A percentile compares a stretch with the other conserved stretches of the same genome.
Evolutionary conservation across 75 land plant species (phyloP).

Genomic region (Cupressus sempervirens): DNA sequence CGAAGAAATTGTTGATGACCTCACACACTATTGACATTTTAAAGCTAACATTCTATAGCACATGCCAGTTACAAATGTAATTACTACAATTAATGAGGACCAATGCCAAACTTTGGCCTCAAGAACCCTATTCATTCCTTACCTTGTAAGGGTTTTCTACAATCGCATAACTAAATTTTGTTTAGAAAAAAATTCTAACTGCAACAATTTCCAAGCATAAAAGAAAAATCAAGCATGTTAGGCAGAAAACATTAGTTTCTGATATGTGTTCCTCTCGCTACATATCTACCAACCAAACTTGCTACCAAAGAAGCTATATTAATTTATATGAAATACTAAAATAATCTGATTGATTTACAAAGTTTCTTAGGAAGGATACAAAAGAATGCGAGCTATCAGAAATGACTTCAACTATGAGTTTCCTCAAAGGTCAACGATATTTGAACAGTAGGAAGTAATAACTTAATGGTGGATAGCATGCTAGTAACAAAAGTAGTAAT

Average conservation of each 20-base stretch:
- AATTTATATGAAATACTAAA: too few relatives aligned
- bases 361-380: neutral
- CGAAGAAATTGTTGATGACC: neutral
- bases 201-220: neutral
- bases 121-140: neutral
- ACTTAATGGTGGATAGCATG: neutral
- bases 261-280: neutral
- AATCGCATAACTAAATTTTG: too few relatives aligned
- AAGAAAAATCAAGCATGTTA: too few relatives aligned
- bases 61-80: neutral
- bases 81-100: neutral
- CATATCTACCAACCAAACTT: neutral
- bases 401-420: too few relatives aligned
- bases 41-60: neutral
- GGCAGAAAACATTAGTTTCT: neutral
- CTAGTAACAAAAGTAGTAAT: neutral
- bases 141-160: neutral
- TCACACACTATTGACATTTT: neutral
- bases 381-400: neutral
- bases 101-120: neutral
- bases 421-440: too few relatives aligned
- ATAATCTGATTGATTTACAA: neutral
- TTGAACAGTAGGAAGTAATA: neutral
- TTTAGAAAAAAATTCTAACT: too few relatives aligned
- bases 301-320: neutral